Conservation (phyloP, 805 yeast species). For the Candida wancherniae region DNA sequence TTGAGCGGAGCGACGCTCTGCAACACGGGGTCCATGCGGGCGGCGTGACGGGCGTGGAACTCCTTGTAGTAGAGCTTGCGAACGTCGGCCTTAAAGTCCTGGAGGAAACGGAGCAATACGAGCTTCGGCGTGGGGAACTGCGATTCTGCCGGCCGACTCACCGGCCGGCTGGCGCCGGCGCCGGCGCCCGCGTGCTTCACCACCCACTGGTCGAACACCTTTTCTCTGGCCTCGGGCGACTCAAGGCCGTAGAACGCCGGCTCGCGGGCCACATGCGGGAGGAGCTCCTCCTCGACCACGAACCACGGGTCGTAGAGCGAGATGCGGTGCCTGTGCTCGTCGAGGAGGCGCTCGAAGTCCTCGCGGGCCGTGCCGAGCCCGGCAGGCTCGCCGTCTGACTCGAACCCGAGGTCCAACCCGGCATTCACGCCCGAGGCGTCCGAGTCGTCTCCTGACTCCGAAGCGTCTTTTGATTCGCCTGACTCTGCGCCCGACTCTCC, state of each 20-base stretch:
- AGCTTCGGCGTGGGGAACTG: slow-evolving; percentile 22
- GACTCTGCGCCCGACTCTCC: slow-evolving; percentile 15
- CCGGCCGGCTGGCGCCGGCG: not conserved
- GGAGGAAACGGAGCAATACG: slow-evolving; percentile 22
- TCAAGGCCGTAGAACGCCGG: slow-evolving; percentile 27
- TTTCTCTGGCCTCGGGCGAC: slow-evolving; percentile 14
- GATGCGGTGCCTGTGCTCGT: slow-evolving; percentile 20
- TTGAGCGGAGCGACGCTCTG: slow-evolving; percentile 8
- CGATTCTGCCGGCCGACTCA: too few relatives aligned
- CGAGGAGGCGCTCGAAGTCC: slow-evolving; percentile 25
- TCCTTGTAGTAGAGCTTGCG: slow-evolving; percentile 25
- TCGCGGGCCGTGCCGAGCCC: slow-evolving; percentile 2
- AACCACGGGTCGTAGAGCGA: slow-evolving; percentile 36
- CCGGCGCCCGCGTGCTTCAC: not conserved
- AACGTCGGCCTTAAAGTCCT: slow-evolving; percentile 25
- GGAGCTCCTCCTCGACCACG: slow-evolving; percentile 33
- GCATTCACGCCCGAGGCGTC: slow-evolving; percentile 9
- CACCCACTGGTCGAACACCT: slow-evolving; percentile 13
- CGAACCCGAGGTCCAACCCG: slow-evolving; percentile 16
- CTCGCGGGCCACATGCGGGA: slow-evolving; percentile 21
- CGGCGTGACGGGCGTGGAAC: slow-evolving; percentile 18
- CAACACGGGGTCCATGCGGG: slow-evolving; percentile 5
- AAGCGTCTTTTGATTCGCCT: slow-evolving; percentile 1
- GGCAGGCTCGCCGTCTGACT: slow-evolving; percentile 11
- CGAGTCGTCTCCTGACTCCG: slow-evolving; percentile 1